phyloP scores from a whole-genome alignment of 352 stramenopile species.

The Phytophthora constricta region DNA sequence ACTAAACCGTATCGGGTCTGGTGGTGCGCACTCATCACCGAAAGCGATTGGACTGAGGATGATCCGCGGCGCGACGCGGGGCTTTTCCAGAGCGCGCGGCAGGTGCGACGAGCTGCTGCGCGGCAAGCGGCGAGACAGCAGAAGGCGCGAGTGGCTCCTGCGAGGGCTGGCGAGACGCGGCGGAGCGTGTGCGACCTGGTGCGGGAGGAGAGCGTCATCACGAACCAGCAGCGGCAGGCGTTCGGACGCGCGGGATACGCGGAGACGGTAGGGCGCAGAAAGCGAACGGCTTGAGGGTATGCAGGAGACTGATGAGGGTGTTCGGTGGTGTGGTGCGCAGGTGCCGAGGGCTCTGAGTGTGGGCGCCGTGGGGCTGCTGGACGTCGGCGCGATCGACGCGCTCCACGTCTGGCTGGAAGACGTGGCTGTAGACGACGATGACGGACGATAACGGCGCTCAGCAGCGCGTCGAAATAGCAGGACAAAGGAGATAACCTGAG shows the following conservation, averaged over 20 bases:
- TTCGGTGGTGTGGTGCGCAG: slow-evolving; percentile 32
- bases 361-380: slow-evolving; percentile 35
- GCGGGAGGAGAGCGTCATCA: slow-evolving; percentile 55
- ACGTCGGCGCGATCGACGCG: slow-evolving; percentile 53
- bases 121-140: slow-evolving; percentile 21
- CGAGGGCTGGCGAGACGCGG: slow-evolving; percentile 13
- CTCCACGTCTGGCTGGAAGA: slow-evolving; percentile 45
- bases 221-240: slow-evolving; percentile 49
- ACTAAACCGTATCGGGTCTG: too few relatives aligned
- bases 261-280: slow-evolving; percentile 39
- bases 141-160: not conserved
- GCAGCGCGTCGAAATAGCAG: slow-evolving; percentile 41
- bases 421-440: slow-evolving; percentile 65
- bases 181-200: slow-evolving; percentile 30
- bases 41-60: slow-evolving; percentile 35
- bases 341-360: slow-evolving; percentile 52
- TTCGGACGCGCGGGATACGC: slow-evolving; percentile 51
- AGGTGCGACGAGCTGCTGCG: slow-evolving; percentile 50
- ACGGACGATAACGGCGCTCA: slow-evolving; percentile 69
- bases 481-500: too few relatives aligned
- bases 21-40: slow-evolving; percentile 5
- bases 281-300: not conserved
- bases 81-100: slow-evolving; percentile 61
- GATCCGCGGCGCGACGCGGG: slow-evolving; percentile 55
- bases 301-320: slow-evolving; percentile 1